These are phyloP conservation scores for Eremochloa ophiuroides DNA, from an alignment of 176 grass and related monocot species.

Conservation along the genomic window DNA sequence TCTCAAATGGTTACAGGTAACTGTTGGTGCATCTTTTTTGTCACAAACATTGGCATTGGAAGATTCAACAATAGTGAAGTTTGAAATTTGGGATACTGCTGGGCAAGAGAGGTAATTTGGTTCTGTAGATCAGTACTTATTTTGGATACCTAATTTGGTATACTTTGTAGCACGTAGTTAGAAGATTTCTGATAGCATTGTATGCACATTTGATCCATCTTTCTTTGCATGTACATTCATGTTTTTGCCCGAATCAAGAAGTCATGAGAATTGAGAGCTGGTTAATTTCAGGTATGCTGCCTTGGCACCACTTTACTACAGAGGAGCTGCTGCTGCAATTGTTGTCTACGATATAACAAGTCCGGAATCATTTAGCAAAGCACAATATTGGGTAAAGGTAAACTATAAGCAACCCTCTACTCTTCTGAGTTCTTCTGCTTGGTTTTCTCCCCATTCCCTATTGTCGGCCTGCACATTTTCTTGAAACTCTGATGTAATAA, in stretches of 20 bases:
- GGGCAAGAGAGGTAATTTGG: conserved; percentile 80
- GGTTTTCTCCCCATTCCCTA: neutral
- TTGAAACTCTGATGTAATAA: neutral
- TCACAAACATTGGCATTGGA: conserved; percentile 94
- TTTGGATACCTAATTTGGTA: neutral
- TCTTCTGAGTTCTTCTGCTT: neutral
- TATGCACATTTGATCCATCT: conserved; percentile 4
- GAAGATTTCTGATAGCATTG: neutral
- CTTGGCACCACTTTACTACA: conserved; percentile 90
- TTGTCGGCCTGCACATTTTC: neutral
- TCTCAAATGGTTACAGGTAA: conserved; percentile 55
- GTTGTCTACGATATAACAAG: conserved; percentile 98
- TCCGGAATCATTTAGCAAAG: conserved; percentile 93
- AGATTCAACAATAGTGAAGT: conserved; percentile 83
- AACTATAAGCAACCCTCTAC: neutral
- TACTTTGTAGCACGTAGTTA: neutral
- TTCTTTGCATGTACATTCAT: neutral
- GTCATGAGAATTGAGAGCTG: neutral
- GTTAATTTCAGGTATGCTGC: conserved; percentile 78
- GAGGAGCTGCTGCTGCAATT: conserved; percentile 85
- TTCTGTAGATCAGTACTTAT: neutral
- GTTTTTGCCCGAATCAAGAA: neutral
- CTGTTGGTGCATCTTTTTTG: conserved; percentile 91
- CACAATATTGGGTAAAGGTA: conserved; percentile 98
- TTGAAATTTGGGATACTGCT: conserved; percentile 99